Evolutionary conservation across 257 asterid species (phyloP).

Genomic region (Haberlea rhodopensis): DNA sequence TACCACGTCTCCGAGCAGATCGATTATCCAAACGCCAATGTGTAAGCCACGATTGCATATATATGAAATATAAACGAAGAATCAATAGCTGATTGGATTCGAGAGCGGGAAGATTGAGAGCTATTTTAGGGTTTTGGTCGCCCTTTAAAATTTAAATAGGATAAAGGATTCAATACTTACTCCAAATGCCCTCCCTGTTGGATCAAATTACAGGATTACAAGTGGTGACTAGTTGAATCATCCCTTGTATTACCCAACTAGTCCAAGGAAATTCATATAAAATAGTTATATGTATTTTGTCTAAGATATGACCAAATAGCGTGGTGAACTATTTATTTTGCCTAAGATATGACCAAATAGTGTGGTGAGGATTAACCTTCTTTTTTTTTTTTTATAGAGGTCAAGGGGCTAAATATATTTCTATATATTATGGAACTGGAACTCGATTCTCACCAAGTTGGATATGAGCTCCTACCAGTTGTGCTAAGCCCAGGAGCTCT

Average conservation of each 20-base stretch:
- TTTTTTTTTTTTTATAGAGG: no score
- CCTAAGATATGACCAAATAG: no score
- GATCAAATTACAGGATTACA: slow-evolving; percentile 21
- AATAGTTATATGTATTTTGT: no score
- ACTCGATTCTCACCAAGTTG: no score
- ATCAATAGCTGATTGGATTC: background rate
- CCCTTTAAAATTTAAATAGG: slow-evolving; percentile 6
- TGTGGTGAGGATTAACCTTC: no score
- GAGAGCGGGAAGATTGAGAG: slow-evolving; percentile 20
- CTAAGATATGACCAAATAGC: no score
- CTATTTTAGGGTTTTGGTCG: slow-evolving; percentile 16
- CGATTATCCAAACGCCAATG: slow-evolving; percentile 7
- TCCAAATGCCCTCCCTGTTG: slow-evolving; percentile 20
- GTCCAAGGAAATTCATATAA: no score
- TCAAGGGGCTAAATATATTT: no score
- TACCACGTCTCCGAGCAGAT: background rate
- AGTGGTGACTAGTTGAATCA: background rate
- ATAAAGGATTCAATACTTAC: slow-evolving; percentile 20
- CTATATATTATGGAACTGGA: no score
- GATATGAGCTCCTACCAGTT: no score
- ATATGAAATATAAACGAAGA: background rate
- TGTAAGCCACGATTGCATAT: background rate
- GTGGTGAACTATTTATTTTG: no score
- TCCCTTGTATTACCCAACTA: background rate
- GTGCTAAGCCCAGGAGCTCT: no score